These are phyloP conservation scores for Nicotiana benthamiana DNA, from an alignment of 257 asterid species.

Conservation along the genomic window DNA sequence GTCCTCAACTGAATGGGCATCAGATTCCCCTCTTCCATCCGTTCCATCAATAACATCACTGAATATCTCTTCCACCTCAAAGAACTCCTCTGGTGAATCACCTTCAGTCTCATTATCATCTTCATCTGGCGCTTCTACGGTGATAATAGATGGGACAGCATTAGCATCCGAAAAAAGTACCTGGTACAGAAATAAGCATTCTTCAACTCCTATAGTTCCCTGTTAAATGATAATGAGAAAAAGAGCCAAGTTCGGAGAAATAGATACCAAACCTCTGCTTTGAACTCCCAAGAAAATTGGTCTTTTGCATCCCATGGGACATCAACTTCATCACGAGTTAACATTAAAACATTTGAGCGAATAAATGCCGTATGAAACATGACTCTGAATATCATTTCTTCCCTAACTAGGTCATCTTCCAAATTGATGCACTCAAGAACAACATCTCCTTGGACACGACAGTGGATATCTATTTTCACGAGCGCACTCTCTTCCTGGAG, in stretches of 20 bases:
- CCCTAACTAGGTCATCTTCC: constrained; percentile 74
- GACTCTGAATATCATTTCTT: constrained; percentile 78
- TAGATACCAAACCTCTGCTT: constrained; percentile 67
- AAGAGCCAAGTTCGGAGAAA: constrained; percentile 23
- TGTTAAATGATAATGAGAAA: constrained; percentile 14
- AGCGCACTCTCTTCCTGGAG: constrained; percentile 83
- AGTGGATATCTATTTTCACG: constrained; percentile 64
- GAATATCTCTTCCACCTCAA: constrained; percentile 97
- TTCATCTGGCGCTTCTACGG: constrained; percentile 45
- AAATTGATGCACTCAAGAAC: constrained; percentile 90
- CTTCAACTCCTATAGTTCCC: constrained; percentile 33
- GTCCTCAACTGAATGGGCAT: constrained; percentile 31
- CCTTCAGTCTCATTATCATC: constrained; percentile 57
- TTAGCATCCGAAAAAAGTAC: constrained; percentile 83
- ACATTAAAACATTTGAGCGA: constrained; percentile 65
- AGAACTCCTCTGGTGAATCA: constrained; percentile 79
- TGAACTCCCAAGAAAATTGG: constrained; percentile 67
- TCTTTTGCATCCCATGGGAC: constrained; percentile 81
- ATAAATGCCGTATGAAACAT: constrained; percentile 93
- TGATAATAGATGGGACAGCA: constrained; percentile 46
- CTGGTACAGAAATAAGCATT: constrained; percentile 51
- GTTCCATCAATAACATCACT: constrained; percentile 53
- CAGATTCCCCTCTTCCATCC: constrained; percentile 56
- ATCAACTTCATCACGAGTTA: constrained; percentile 87
- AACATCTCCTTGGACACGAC: constrained; percentile 82